Evolutionary conservation across 768 basidiomycete genomes (phyloP), one percentile per base, ranked within the genome.

Genomic region (Suillus weaverae): DNA sequence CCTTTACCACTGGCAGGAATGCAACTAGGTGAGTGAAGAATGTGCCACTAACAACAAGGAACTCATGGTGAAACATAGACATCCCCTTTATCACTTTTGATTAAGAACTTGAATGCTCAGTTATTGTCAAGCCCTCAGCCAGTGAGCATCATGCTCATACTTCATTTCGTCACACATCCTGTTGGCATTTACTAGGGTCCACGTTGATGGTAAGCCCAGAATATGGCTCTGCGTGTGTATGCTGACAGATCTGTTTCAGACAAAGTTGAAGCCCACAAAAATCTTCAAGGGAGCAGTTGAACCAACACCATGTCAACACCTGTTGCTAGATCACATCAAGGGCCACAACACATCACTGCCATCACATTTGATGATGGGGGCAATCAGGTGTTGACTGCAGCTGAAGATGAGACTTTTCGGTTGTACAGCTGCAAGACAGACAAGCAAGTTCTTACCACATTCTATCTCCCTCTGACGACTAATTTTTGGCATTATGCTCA

Each of bases 281-380:
- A 90, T 97, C 67, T 94, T 93, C 82, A 92, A 91, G 71, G 83
- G 74, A 59, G 87, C 91, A 43, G 86, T 94, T 54, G 92, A 95
- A 66, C 79, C 84, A 10, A 78, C 79, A 20, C 80, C 86, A 57
- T 83, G 2, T 81, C 85, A 56, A 79, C 83, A 10, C 72, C 81
- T 39, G 80, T 83, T 33, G 72, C 74, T 35, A 73, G 77, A 62
- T 62, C 74, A 64, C 72, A 77, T 38, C 62, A 77, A n/a, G 84
- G 82, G 4, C 86, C 86, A 54, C 81, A 86, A 65, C 91, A 94
- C 71, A 92, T 96, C 62, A 97, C 94, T 2, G 92, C 93, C 16
- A 86, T 98, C 61, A 84, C 85, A 41, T 99, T 98, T 72, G 97
- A 99, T 73, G 94, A 97, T 74, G 81, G 86, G 73, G 97, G 97